Evolutionary conservation across 1,284 basidiomycete genomes (phyloP).

Genomic region (Xanthoconium separans): DNA sequence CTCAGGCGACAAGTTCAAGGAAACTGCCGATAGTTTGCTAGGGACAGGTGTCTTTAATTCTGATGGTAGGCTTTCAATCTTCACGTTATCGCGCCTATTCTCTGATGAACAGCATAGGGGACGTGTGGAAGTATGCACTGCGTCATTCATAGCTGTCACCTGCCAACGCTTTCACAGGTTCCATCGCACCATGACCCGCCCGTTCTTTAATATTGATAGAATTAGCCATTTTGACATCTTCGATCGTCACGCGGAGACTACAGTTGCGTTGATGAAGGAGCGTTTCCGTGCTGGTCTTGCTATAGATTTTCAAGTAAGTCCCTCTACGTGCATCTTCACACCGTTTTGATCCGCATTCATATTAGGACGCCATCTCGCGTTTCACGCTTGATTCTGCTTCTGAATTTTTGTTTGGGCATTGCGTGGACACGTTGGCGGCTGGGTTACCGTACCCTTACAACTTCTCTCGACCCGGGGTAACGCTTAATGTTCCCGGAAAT

Average conservation of each 20-base stretch:
- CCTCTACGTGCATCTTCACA: background rate
- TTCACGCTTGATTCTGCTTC: constrained; percentile 46
- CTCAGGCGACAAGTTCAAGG: constrained; percentile 32
- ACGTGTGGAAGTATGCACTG: constrained; percentile 40
- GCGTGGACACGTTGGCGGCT: constrained; percentile 31
- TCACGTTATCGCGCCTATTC: background rate
- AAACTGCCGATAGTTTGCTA: constrained; percentile 33
- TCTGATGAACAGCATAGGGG: constrained; percentile 27
- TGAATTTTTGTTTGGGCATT: constrained; percentile 42
- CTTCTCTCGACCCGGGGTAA: background rate
- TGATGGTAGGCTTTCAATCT: constrained; percentile 34
- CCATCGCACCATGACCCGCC: constrained; percentile 47
- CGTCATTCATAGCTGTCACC: background rate
- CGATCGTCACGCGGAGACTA: constrained; percentile 39
- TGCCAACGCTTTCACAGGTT: constrained; percentile 25
- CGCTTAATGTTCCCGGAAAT: constrained; percentile 3
- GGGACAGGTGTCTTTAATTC: constrained; percentile 50
- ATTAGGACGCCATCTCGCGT: constrained; percentile 40
- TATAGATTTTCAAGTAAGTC: constrained; percentile 43
- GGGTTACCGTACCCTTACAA: constrained; percentile 33
- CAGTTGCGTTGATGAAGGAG: constrained; percentile 35
- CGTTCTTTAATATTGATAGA: constrained; percentile 44
- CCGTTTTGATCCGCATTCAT: background rate
- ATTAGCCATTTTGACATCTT: constrained; percentile 51
- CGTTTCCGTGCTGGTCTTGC: constrained; percentile 35